Evolutionary conservation across 345 rosid species (phyloP).

Genomic region (Clarkia xantiana): DNA sequence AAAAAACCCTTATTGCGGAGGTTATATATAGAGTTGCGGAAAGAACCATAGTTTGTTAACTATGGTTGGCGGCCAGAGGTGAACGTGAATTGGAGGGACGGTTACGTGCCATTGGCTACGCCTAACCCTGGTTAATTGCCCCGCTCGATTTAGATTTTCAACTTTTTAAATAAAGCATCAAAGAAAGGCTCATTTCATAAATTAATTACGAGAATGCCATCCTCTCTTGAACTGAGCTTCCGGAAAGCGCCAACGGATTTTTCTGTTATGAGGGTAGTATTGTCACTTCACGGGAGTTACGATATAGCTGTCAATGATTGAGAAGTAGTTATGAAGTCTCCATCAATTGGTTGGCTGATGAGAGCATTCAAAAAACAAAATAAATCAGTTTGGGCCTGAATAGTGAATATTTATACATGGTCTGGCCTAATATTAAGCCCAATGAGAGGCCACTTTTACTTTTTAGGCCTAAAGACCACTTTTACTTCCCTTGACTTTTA

Average conservation of each 20-base stretch:
- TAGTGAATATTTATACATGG: too few species aligned
- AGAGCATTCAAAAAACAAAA: too few species aligned
- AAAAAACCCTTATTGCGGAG: too few species aligned
- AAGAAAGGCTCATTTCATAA: background rate
- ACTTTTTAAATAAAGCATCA: background rate
- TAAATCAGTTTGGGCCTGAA: too few species aligned
- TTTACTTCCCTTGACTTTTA: too few species aligned
- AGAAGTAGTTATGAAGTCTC: too few species aligned
- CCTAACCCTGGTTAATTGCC: constrained; percentile 16
- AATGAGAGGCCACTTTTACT: too few species aligned
- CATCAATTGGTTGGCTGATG: too few species aligned
- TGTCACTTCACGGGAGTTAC: background rate
- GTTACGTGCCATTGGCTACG: background rate
- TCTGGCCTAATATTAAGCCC: too few species aligned
- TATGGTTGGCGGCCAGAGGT: constrained; percentile 13
- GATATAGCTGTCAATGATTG: too few species aligned
- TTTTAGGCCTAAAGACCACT: too few species aligned
- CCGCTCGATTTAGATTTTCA: constrained; percentile 8
- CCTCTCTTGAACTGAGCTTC: background rate
- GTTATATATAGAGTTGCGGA: too few species aligned
- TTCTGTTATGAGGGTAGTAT: background rate
- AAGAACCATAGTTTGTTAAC: constrained; percentile 16
- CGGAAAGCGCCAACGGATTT: constrained; percentile 3
- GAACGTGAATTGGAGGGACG: background rate
- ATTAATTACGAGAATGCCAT: constrained; percentile 12